A percentile compares a stretch with the other conserved stretches of the same genome.
Evolutionary conservation across 768 basidiomycete species (phyloP).

Genomic region (Leucocoprinus sp.): DNA sequence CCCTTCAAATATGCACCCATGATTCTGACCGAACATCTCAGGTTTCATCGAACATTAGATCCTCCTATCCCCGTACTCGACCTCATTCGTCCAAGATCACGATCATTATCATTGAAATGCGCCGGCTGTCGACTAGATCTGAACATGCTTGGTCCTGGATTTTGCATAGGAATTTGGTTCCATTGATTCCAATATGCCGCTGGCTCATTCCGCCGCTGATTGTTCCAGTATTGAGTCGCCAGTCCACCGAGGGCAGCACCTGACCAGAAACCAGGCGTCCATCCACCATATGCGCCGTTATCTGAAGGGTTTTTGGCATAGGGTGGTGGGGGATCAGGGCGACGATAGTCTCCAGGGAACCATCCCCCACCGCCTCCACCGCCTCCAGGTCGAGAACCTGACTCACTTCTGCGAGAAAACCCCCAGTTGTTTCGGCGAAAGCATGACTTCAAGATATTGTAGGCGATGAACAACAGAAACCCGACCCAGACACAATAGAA

Average conservation of each 20-base stretch:
- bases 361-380: conserved; percentile 34
- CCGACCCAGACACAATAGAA: conserved; percentile 53
- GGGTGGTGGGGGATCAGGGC: conserved; percentile 41
- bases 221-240: conserved; percentile 49
- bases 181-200: conserved; percentile 19
- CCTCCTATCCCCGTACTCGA: conserved; percentile 76
- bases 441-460: conserved; percentile 53
- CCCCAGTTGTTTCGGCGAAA: conserved; percentile 22
- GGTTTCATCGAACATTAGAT: conserved; percentile 53
- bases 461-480: conserved; percentile 44
- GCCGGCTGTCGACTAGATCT: conserved; percentile 16
- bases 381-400: conserved; percentile 28
- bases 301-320: conserved; percentile 37
- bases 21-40: too few relatives aligned
- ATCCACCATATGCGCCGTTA: conserved; percentile 24
- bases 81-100: conserved; percentile 64
- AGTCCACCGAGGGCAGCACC: conserved; percentile 71
- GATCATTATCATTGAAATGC: conserved; percentile 34
- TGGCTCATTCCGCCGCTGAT: conserved; percentile 18
- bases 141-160: conserved; percentile 12
- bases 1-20: too few relatives aligned
- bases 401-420: conserved; percentile 16
- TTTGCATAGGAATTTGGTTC: conserved; percentile 13
- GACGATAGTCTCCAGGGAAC: conserved; percentile 42
- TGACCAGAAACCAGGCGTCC: conserved; percentile 80